These are phyloP conservation scores for Inga oerstediana DNA, from an alignment of 306 rosid species.

Conservation along the genomic window DNA sequence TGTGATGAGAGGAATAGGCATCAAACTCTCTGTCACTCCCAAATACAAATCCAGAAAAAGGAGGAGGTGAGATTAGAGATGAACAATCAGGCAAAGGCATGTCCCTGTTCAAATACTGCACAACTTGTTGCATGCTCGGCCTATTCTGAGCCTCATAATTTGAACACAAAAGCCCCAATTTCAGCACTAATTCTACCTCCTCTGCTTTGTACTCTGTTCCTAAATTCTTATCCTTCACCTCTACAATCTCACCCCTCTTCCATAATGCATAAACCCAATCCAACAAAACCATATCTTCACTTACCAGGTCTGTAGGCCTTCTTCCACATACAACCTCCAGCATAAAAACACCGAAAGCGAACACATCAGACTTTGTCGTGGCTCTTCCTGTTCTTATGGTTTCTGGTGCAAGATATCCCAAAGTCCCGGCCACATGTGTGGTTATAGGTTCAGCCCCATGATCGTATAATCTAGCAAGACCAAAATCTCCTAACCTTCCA, in stretches of 20 bases:
- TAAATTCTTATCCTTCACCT: constrained; percentile 52
- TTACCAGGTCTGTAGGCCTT: constrained; percentile 47
- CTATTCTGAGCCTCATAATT: no score
- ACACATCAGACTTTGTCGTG: constrained; percentile 59
- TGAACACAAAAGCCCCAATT: no score
- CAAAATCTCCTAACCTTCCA: constrained; percentile 72
- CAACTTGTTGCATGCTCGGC: no score
- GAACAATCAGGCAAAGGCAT: no score
- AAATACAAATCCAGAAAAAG: no score
- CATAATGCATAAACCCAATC: constrained; percentile 54
- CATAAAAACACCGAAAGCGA: constrained; percentile 62
- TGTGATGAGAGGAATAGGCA: no score
- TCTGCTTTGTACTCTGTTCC: no score
- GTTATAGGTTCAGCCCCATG: constrained; percentile 70
- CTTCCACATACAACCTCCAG: constrained; percentile 71
- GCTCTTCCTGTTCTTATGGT: constrained; percentile 62
- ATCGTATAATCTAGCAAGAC: constrained; percentile 64
- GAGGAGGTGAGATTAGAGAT: no score
- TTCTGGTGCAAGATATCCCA: constrained; percentile 76
- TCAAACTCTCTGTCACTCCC: no score
- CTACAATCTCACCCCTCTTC: constrained; percentile 48
- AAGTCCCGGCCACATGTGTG: constrained; percentile 66
- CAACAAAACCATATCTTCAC: constrained; percentile 42
- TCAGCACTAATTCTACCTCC: no score
- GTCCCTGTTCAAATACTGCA: no score